A percentile compares a stretch with the other conserved stretches of the same genome.
These are phyloP conservation scores for Penstemon newberryi DNA, from an alignment of 257 asterid genomes.

Conservation along the genomic window DNA sequence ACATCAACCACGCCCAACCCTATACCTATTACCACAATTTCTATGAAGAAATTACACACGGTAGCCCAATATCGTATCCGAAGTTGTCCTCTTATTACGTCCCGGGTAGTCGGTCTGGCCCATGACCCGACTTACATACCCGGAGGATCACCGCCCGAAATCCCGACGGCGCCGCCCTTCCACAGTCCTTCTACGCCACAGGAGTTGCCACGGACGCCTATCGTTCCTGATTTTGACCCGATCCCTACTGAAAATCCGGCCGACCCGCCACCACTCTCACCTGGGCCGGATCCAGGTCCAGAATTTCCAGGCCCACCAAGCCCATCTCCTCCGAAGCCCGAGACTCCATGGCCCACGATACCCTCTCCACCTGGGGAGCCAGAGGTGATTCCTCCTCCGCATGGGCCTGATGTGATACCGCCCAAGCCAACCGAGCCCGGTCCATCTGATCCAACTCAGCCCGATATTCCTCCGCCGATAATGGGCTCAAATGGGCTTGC, in stretches of 20 bases:
- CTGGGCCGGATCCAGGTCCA: conserved; percentile 40
- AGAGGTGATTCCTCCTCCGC: conserved; percentile 68
- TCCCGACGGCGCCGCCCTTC: conserved; percentile 41
- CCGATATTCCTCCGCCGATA: conserved; percentile 36
- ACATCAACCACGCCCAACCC: conserved; percentile 19
- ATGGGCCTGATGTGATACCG: conserved; percentile 40
- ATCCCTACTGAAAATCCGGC: conserved; percentile 54
- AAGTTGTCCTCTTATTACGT: not conserved
- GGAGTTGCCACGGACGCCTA: conserved; percentile 46
- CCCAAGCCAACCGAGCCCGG: conserved; percentile 37
- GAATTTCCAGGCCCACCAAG: conserved; percentile 48
- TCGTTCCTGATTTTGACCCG: conserved; percentile 53
- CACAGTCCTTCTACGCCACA: conserved; percentile 34
- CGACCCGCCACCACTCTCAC: conserved; percentile 47
- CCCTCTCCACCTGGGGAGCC: conserved; percentile 43
- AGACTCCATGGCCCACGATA: conserved; percentile 35
- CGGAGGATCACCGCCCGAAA: conserved; percentile 46
- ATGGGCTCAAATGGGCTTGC: conserved; percentile 41
- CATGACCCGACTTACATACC: conserved; percentile 38
- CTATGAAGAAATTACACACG: conserved; percentile 7
- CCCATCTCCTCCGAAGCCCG: conserved; percentile 48
- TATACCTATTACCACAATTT: not conserved
- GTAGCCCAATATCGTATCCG: not conserved
- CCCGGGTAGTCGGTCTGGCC: conserved; percentile 26
- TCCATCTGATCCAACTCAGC: conserved; percentile 27